Conservation (phyloP, 2,329 filamentous ascomycete species). For the Pseudogymnoascus sp. region DNA sequence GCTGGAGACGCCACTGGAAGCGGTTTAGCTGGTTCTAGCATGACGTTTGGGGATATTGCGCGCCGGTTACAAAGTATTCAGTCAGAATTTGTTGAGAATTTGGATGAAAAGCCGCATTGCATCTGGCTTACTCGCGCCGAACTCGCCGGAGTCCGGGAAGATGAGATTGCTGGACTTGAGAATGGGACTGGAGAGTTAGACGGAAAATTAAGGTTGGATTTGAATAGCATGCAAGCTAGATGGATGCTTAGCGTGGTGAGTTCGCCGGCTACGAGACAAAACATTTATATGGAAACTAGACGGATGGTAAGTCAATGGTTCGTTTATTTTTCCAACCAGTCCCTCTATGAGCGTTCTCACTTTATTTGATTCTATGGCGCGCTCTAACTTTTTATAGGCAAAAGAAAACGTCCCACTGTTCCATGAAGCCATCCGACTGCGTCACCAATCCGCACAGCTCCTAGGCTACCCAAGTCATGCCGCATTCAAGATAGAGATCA, state of each 20-base stretch:
- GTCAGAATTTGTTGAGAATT: constrained; percentile 65
- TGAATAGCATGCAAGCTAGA: constrained; percentile 72
- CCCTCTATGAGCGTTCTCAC: background rate
- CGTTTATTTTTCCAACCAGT: constrained; percentile 43
- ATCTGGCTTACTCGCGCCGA: constrained; percentile 66
- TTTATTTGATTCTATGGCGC: background rate
- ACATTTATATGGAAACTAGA: constrained; percentile 63
- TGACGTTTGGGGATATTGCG: constrained; percentile 43
- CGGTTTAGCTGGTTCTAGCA: background rate
- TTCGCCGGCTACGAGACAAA: constrained; percentile 57
- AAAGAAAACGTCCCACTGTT: constrained; percentile 58
- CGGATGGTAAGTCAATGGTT: constrained; percentile 57
- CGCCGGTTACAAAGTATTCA: constrained; percentile 63
- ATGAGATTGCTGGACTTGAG: constrained; percentile 55
- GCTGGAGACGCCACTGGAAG: background rate
- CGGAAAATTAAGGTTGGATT: constrained; percentile 64
- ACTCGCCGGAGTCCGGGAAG: constrained; percentile 61
- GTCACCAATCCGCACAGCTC: constrained; percentile 66
- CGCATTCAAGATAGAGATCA: constrained; percentile 62
- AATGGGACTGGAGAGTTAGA: constrained; percentile 62
- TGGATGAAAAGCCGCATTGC: constrained; percentile 70
- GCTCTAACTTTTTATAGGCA: background rate
- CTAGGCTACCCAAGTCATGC: constrained; percentile 69
- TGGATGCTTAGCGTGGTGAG: constrained; percentile 63
- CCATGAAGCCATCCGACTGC: constrained; percentile 61